Evolutionary conservation across 129 eudicot species (phyloP), one percentile per base, ranked within the genome.

Genomic region (Calendula officinalis): DNA sequence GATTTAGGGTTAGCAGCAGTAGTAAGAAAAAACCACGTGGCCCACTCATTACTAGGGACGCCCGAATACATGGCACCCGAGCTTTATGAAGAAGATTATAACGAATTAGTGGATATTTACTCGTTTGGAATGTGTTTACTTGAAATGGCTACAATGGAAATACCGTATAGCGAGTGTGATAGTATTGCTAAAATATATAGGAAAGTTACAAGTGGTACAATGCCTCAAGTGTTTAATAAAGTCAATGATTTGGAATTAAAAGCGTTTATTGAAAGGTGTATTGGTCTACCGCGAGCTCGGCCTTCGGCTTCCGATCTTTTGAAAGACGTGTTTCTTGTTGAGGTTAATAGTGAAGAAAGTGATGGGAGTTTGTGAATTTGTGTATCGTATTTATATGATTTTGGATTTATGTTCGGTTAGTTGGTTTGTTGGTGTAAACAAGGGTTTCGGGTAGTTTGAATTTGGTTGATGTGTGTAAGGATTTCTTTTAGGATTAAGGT

Each of bases 111-210:
- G 36, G 97, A 90, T 63, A 78, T 90, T 16, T 90, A 90, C 69
- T 86, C 97, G n/a, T 90, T 90, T 56, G 97, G 97, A 30, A 86
- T 90, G 97, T 86, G 89, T 72, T 46, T 86, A 65, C 81, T 90
- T n/a, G 91, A 90, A 76, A 90, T 90, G 95, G 84, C 87, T 1
- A 90, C 95, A 10, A 68, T 77, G 76, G 95, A 90, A 67, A 81
- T 83, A 66, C 97, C 97, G 0, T 83, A 90, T 35, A 77, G 84
- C 9, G 91, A 90, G 60, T 90, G 95, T 35, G 86, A 86, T 44
- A 86, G 86, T 63, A 59, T 84, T 6, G 91, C 83, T 14, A 82
- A 83, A 74, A 80, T 90, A 70, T 90, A 81, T 80, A 72, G 73
- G 78, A 86, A 81, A 69, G 95, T 90, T 11, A 81, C 84, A 33